Conservation (phyloP, 2,329 filamentous ascomycete genomes). For the Cercospora brassicicola region DNA sequence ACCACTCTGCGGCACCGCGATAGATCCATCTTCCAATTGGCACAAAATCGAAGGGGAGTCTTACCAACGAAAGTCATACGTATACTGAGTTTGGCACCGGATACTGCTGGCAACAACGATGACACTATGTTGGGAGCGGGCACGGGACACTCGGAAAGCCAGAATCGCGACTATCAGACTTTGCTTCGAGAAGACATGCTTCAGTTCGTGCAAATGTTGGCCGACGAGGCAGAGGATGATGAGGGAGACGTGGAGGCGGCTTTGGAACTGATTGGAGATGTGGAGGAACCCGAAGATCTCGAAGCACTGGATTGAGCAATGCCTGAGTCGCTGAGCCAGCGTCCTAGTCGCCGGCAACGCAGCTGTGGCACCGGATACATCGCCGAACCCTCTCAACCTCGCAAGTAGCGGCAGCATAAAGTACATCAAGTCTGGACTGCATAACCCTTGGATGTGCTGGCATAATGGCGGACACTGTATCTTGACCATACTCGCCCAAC, state of each 20-base stretch:
- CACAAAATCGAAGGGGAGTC: constrained; percentile 33
- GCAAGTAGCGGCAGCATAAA: not conserved
- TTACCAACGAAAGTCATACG: constrained; percentile 47
- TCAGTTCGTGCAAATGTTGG: constrained; percentile 8
- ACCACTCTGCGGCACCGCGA: constrained; percentile 37
- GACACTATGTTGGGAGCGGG: not conserved
- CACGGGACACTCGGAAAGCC: not conserved
- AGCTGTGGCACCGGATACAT: not conserved
- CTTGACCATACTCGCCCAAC: not conserved
- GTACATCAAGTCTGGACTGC: not conserved
- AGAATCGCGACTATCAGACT: not conserved
- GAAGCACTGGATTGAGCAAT: constrained; percentile 7
- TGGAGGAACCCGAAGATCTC: not conserved
- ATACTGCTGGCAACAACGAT: not conserved
- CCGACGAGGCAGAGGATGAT: constrained; percentile 11
- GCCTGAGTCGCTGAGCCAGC: not conserved
- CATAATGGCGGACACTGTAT: not conserved
- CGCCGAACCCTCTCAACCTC: not conserved
- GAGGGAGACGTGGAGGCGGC: not conserved
- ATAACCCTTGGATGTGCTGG: not conserved
- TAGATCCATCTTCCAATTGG: constrained; percentile 18
- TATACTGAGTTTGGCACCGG: constrained; percentile 42
- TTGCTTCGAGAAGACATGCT: constrained; percentile 9
- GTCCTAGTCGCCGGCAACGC: not conserved
- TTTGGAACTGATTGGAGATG: not conserved